Evolutionary conservation across 345 rosid species (phyloP).

Genomic region (Euphorbia pulcherrima): DNA sequence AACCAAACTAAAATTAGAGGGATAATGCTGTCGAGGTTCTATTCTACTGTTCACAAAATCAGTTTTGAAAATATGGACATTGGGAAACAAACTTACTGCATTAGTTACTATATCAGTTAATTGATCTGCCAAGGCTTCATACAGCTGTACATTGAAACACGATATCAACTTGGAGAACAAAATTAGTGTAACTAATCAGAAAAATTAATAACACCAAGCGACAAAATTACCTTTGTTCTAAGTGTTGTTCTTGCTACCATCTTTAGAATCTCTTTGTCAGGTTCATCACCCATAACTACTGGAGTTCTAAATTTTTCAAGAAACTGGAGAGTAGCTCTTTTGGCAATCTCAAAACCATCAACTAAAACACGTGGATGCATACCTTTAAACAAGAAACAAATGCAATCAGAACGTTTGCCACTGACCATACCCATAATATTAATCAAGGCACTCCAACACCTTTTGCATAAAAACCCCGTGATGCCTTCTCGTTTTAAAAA

Average conservation of each 20-base stretch:
- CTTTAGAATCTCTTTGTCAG: conserved; percentile 87
- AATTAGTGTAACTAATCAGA: background rate
- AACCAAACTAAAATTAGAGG: conserved; percentile 2
- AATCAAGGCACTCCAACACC: background rate
- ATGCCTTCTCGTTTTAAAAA: background rate
- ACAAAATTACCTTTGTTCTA: conserved; percentile 71
- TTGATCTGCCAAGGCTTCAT: conserved; percentile 90
- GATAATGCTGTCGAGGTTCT: background rate
- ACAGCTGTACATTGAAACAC: conserved; percentile 46
- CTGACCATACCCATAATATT: background rate
- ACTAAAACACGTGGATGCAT: conserved; percentile 99
- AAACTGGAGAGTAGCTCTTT: conserved; percentile 85
- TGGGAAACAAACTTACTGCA: conserved; percentile 45
- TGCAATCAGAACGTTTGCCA: background rate
- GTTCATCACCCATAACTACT: conserved; percentile 87
- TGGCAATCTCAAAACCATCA: conserved; percentile 96
- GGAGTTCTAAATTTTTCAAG: conserved; percentile 93
- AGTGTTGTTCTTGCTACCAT: conserved; percentile 93
- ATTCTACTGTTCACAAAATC: background rate
- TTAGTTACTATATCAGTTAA: conserved; percentile 84
- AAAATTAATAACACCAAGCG: background rate
- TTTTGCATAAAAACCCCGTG: background rate
- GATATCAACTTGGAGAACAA: conserved; percentile 8
- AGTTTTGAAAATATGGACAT: background rate
- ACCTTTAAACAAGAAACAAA: conserved; percentile 37